Evolutionary conservation across 352 stramenopile genomes (phyloP), one percentile per base, ranked within the genome.

Genomic region (Pythium plurisporium): DNA sequence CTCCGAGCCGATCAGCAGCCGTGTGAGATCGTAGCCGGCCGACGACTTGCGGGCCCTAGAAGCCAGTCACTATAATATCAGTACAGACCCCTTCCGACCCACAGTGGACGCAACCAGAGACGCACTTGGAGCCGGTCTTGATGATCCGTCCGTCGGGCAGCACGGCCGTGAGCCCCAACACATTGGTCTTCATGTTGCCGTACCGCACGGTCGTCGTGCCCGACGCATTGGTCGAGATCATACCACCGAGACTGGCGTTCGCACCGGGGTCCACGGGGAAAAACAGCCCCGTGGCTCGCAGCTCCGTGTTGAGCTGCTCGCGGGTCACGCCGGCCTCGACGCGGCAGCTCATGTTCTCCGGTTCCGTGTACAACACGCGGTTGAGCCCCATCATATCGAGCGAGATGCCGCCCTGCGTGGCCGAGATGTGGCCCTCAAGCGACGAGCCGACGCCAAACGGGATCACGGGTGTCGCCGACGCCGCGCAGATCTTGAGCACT

Each of bases 221-320:
- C 7, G 87, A 96, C 8, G 89, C 92, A 43, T 95, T 94, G 27
- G 87, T 96, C 7, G 87, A 77, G 46, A 89, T 79, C 96, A 99
- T 99, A n/a, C 96, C 96, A 22, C 96, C 96, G 20, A 99, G 72
- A 15, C 89, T 97, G 8, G 96, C 96, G 59, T 98, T 96, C 5
- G 97, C 95, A 41, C 96, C 96, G 1, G 96, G 97, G 66, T 99
- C 97, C n/a, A 99, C 90, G 6, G 96, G 81, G 69, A 99, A 99
- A 70, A 96, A 95, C 45, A 98, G 79, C 8, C 93, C 94, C 19
- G 87, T 95, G 12, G 83, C 80, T 8, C 80, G 79, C 38, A 97
- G 64, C 41, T 89, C 74, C 40, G 86, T 74, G 65, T 98, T 98
- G 12, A 98, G 72, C 59, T 94, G 78, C 57, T 96, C 84, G 27